These are phyloP conservation scores for Metschnikowia anglica DNA, from an alignment of 805 yeast genomes.

Conservation along the genomic window DNA sequence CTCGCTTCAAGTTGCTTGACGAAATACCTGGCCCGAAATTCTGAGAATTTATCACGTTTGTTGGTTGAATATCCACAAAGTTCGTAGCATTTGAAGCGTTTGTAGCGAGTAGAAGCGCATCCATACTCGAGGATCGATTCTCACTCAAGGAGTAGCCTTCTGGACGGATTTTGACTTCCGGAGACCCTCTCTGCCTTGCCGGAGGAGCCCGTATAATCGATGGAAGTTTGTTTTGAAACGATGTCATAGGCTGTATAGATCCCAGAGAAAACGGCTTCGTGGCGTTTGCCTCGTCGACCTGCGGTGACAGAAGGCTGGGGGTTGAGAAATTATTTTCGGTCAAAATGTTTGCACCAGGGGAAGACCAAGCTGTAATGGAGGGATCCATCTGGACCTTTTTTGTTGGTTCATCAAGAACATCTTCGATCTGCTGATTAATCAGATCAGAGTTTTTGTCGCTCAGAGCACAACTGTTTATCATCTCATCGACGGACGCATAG, in stretches of 20 bases:
- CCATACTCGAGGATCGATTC: slow-evolving; percentile 12
- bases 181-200: slow-evolving; percentile 3
- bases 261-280: background rate
- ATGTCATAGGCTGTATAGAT: slow-evolving; percentile 1
- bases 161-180: background rate
- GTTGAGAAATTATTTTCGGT: background rate
- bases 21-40: background rate
- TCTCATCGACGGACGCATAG: slow-evolving; percentile 59
- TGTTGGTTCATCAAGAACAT: background rate
- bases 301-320: background rate
- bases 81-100: slow-evolving; percentile 4
- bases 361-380: background rate
- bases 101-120: slow-evolving; percentile 18
- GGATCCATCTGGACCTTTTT: background rate
- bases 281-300: background rate
- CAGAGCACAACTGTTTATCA: slow-evolving; percentile 58
- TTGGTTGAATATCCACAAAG: background rate
- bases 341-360: background rate
- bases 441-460: slow-evolving; percentile 28
- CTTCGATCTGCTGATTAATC: background rate
- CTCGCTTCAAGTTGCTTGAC: slow-evolving; percentile 3
- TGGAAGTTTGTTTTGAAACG: slow-evolving; percentile 16
- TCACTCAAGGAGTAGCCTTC: slow-evolving; percentile 5
- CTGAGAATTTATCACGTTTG: background rate
- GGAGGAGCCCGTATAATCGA: slow-evolving; percentile 12